A percentile compares a stretch with the other conserved stretches of the same genome.
Conservation (phyloP, 495 filamentous ascomycete genomes). For the Daldinia concentrica region DNA sequence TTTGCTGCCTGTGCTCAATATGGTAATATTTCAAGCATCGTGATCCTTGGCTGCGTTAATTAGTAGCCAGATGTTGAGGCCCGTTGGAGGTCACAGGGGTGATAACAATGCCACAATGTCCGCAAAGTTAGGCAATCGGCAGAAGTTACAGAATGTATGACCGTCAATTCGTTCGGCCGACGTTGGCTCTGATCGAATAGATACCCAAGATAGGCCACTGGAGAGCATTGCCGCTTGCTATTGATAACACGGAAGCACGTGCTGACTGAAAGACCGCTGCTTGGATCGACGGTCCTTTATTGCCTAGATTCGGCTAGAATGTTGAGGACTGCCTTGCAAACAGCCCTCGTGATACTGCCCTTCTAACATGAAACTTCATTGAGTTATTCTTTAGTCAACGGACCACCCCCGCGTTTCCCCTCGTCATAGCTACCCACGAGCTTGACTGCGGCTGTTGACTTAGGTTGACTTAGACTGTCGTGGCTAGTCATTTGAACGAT, state of each 20-base stretch:
- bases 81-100: constrained; percentile 28
- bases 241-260: constrained; percentile 26
- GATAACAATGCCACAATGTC: constrained; percentile 39
- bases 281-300: constrained; percentile 26
- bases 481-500: constrained; percentile 41
- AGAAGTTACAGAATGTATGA: constrained; percentile 14
- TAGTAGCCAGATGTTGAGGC: constrained; percentile 23
- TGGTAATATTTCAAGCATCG: constrained; percentile 21
- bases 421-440: constrained; percentile 20
- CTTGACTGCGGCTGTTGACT: constrained; percentile 19
- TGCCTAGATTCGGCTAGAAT: constrained; percentile 42
- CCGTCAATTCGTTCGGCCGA: constrained; percentile 28
- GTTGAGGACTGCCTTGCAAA: constrained; percentile 31
- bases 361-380: constrained; percentile 38
- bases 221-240: constrained; percentile 14
- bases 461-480: constrained; percentile 15
- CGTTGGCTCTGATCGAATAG: constrained; percentile 32
- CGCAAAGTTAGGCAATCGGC: constrained; percentile 19
- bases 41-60: constrained; percentile 38
- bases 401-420: constrained; percentile 35
- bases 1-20: constrained; percentile 31
- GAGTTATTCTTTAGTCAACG: constrained; percentile 27
- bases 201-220: constrained; percentile 10
- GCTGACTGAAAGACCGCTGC: constrained; percentile 16
- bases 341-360: constrained; percentile 36